A percentile compares a stretch with the other conserved stretches of the same genome.
These are phyloP conservation scores for Farysia itapuensis DNA, from an alignment of 1,284 basidiomycete species.

Conservation along the genomic window DNA sequence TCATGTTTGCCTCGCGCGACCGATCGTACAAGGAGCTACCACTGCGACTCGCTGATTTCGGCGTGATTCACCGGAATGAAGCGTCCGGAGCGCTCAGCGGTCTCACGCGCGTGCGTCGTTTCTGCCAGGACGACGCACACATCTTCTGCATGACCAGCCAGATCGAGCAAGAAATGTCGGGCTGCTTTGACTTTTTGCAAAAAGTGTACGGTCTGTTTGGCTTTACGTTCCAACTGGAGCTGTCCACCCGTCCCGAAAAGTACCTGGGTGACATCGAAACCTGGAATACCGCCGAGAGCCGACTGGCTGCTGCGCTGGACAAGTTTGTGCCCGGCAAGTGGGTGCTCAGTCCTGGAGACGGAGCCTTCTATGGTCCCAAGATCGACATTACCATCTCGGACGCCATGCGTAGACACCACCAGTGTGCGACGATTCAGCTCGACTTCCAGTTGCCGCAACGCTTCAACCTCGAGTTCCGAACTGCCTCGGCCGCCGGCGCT, in stretches of 20 bases:
- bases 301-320: slow-evolving; percentile 82
- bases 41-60: slow-evolving; percentile 96
- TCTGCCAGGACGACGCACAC: slow-evolving; percentile 96
- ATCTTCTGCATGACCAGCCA: slow-evolving; percentile 94
- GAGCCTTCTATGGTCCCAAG: slow-evolving; percentile 71
- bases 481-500: slow-evolving; percentile 57
- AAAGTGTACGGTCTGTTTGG: slow-evolving; percentile 90
- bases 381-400: slow-evolving; percentile 97
- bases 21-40: slow-evolving; percentile 94
- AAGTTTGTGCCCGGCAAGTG: slow-evolving; percentile 85
- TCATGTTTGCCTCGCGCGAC: slow-evolving; percentile 93
- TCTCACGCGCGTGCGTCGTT: slow-evolving; percentile 87
- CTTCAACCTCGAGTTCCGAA: slow-evolving; percentile 91
- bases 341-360: slow-evolving; percentile 93
- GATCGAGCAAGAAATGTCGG: slow-evolving; percentile 84
- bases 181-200: slow-evolving; percentile 91
- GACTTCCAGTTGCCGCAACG: slow-evolving; percentile 99
- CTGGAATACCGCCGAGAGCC: slow-evolving; percentile 88
- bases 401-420: slow-evolving; percentile 82
- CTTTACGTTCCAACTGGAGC: slow-evolving; percentile 91
- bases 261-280: slow-evolving; percentile 85
- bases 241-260: slow-evolving; percentile 95
- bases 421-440: slow-evolving; percentile 98
- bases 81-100: slow-evolving; percentile 92
- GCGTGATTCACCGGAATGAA: slow-evolving; percentile 95